Conservation (phyloP, 2,329 filamentous ascomycete species). For the Fusarium burgessii region DNA sequence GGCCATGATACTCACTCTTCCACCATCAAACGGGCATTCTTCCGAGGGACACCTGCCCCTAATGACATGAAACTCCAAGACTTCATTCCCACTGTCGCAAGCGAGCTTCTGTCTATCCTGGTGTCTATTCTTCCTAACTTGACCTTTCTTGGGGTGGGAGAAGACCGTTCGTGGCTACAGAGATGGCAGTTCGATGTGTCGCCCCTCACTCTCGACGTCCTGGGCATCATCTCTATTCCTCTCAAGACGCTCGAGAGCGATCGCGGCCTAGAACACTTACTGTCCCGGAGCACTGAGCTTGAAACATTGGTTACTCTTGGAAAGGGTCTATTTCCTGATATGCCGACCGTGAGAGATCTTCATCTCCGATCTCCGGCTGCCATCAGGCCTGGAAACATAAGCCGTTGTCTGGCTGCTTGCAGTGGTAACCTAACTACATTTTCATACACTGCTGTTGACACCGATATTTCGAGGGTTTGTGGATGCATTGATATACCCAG, state of each 20-base stretch:
- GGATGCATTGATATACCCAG: background rate
- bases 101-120: background rate
- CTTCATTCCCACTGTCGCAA: background rate
- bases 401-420: background rate
- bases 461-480: accelerated
- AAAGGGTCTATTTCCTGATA: accelerated
- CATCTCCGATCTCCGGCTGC: background rate
- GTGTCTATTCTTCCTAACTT: background rate
- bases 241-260: background rate
- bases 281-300: background rate
- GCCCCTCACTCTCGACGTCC: background rate
- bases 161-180: accelerated
- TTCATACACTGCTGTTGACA: background rate
- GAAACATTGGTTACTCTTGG: background rate
- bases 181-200: background rate
- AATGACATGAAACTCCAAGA: accelerated
- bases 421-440: background rate
- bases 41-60: background rate
- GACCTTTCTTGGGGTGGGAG: background rate
- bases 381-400: accelerated
- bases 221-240: background rate
- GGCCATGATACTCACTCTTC: accelerated
- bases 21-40: background rate
- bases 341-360: background rate
- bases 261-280: accelerated